Percentiles rank a stretch among this genome's conserved stretches.
phyloP scores from a whole-genome alignment of 306 rosid species.

The Inga oerstediana region DNA sequence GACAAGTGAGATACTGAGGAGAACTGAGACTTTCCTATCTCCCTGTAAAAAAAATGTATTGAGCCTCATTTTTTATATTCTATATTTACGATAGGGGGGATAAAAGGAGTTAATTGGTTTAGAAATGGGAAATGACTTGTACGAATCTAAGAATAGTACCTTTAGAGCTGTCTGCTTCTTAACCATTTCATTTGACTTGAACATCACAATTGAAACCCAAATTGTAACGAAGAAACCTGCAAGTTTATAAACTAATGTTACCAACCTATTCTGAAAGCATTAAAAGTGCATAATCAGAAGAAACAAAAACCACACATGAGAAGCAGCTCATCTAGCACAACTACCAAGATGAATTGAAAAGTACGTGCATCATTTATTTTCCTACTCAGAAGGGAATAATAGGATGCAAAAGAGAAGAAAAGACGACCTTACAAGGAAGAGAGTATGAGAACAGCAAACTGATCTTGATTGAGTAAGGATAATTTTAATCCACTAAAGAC shows the following conservation, averaged over 20 bases:
- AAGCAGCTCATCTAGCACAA: constrained; percentile 5
- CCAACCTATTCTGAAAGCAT: constrained; percentile 14
- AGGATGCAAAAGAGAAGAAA: neutral
- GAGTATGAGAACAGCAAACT: constrained; percentile 11
- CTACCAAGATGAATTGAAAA: constrained; percentile 13
- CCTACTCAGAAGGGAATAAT: constrained; percentile 20
- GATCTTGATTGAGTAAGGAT: constrained; percentile 12
- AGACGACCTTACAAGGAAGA: constrained; percentile 14
- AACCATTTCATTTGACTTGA: constrained; percentile 82
- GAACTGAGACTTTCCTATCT: constrained; percentile 70
- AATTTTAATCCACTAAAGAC: constrained; percentile 7
- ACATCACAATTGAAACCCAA: constrained; percentile 89
- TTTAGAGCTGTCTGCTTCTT: constrained; percentile 91
- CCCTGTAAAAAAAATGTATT: constrained; percentile 61
- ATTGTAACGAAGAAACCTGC: constrained; percentile 84
- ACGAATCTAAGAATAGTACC: constrained; percentile 46
- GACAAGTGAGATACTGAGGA: constrained; percentile 49
- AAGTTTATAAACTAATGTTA: constrained; percentile 39
- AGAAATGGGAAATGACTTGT: constrained; percentile 17
- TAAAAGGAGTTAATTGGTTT: constrained; percentile 17
- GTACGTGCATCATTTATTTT: constrained; percentile 8
- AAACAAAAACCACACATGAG: constrained; percentile 22
- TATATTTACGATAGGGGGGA: neutral
- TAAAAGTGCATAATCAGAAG: constrained; percentile 21
- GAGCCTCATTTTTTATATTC: constrained; percentile 29